Base-by-base conservation (phyloP, 176 grass and related monocot genomes). In the Lolium multiflorum region DNA sequence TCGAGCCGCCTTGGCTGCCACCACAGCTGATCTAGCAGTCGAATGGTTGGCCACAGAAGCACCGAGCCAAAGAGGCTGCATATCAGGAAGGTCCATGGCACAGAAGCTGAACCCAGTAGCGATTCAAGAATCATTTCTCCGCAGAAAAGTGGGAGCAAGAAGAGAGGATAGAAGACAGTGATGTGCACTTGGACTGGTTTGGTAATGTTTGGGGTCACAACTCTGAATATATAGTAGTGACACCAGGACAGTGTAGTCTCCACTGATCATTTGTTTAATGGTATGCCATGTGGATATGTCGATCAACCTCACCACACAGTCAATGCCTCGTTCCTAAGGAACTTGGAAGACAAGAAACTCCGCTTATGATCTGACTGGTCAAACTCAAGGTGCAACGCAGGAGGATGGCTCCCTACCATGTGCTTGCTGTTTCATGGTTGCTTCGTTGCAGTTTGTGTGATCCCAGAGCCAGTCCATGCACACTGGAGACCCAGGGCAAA, bases 1-100 rank as follows among this genome's bases (percentile, higher is more conserved):
- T 92, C 87, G 2, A 92, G 77, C 18, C 81, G 71, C 61, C 90
- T 83, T 26, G 92, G 92, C 51, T 4, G 50, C 77, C 82, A 90
- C 92, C 84, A 90, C n/a, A 73, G 77, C 90, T 2, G 65, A 1
- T 92, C 78, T 0, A 94, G 49, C 68, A 88, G 28, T 74, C 77
- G 63, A 12, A 10, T 31, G 2, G 44, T 77, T 43, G 68, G 43
- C 84, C 85, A 79, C 8, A 93, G 60, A 9, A 81, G 63, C 47
- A 88, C 41, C 51, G 41, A 24, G 68, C 85, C 72, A 6, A 85
- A 61, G 62, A 82, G 43, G 12, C 80, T 43, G 65, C 57, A 85
- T 8, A 78, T 10, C 17, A 84, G 46, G 74, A 88, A 72, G 74
- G 74, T 84, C 87, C 86, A 83, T 58, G 61, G 61, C 51, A 16